Conservation (phyloP, 2,329 filamentous ascomycete species). For the Talaromyces sp. region DNA sequence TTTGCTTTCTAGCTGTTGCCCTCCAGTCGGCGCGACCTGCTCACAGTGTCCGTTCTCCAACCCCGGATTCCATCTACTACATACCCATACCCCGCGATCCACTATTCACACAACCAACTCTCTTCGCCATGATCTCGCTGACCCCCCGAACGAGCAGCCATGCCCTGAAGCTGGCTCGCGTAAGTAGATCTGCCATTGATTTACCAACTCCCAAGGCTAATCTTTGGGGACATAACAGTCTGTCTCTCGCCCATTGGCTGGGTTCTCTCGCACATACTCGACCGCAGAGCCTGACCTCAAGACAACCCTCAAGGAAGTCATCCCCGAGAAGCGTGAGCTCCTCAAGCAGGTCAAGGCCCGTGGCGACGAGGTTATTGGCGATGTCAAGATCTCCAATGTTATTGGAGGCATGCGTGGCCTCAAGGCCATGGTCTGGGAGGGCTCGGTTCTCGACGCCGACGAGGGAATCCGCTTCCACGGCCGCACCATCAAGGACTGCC, state of each 20-base stretch:
- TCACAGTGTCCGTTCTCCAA: not conserved
- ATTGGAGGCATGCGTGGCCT: slow-evolving; percentile 96
- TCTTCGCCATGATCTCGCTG: slow-evolving; percentile 24
- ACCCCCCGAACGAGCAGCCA: slow-evolving; percentile 34
- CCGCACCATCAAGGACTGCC: slow-evolving; percentile 96
- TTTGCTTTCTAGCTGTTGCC: not conserved
- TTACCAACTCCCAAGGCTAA: not conserved
- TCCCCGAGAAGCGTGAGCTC: slow-evolving; percentile 89
- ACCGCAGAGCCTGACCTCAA: slow-evolving; percentile 84
- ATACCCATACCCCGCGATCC: slow-evolving; percentile 8
- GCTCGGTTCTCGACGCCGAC: slow-evolving; percentile 90
- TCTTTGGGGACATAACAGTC: not conserved
- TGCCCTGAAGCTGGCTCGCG: slow-evolving; percentile 33
- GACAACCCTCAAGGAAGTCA: slow-evolving; percentile 72
- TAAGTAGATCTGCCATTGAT: slow-evolving; percentile 14
- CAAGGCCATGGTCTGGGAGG: slow-evolving; percentile 98
- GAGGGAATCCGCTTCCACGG: slow-evolving; percentile 98
- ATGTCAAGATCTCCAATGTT: slow-evolving; percentile 89
- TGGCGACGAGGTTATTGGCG: slow-evolving; percentile 75
- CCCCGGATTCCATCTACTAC: slow-evolving; percentile 1
- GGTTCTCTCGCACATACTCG: slow-evolving; percentile 40
- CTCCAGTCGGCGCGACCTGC: not conserved
- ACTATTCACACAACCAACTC: slow-evolving; percentile 10
- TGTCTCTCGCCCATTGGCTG: slow-evolving; percentile 15
- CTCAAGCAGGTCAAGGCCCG: slow-evolving; percentile 90